Percentiles rank a stretch among this genome's conserved stretches.
These are phyloP conservation scores for Dothiorella sarmentorum DNA, from an alignment of 2,329 filamentous ascomycete species.

Conservation along the genomic window DNA sequence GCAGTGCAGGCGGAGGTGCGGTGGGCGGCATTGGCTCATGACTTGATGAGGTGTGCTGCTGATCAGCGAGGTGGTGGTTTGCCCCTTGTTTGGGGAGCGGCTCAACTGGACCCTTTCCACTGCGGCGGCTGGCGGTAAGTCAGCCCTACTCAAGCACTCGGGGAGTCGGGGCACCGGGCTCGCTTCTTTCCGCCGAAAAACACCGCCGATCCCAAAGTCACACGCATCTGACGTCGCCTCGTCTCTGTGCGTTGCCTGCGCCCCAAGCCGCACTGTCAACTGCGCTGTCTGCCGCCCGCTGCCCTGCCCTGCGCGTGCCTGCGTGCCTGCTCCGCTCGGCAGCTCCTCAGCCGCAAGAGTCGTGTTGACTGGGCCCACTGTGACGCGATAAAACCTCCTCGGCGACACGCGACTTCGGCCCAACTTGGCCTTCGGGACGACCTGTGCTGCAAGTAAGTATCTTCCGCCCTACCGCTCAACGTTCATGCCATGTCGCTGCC, in stretches of 20 bases:
- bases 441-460: too few species aligned
- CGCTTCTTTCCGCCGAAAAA: neutral
- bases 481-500: too few species aligned
- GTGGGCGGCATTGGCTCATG: too few species aligned
- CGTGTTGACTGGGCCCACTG: neutral
- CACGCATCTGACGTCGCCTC: conserved; percentile 7
- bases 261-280: too few species aligned
- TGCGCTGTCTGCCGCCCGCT: neutral
- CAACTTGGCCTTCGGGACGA: too few species aligned
- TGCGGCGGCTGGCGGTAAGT: too few species aligned
- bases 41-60: conserved; percentile 4
- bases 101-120: conserved; percentile 5
- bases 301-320: neutral
- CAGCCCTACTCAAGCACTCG: neutral
- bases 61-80: neutral
- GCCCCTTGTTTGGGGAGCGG: conserved; percentile 2
- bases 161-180: neutral
- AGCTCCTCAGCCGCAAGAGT: too few species aligned
- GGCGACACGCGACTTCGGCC: conserved; percentile 8
- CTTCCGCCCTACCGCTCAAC: neutral
- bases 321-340: neutral
- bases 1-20: neutral
- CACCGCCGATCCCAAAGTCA: conserved; percentile 3
- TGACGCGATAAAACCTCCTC: neutral
- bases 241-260: too few species aligned